Evolutionary conservation across 176 grass and related monocot genomes (phyloP).

Genomic region (Chloris gayana): DNA sequence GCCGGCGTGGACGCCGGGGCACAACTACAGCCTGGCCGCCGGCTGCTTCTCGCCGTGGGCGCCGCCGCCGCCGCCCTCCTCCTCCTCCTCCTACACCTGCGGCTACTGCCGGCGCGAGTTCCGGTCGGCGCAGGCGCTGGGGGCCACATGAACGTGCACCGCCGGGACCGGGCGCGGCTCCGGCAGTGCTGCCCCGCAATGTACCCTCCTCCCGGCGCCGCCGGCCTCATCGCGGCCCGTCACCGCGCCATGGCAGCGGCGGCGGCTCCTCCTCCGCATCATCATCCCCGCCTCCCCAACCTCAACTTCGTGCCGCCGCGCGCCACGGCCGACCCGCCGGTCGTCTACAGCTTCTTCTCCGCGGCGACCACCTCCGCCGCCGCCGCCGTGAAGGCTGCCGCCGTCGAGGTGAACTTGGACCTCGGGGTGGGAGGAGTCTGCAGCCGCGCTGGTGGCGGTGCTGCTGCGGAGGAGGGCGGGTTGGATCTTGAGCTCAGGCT

Average conservation of each 20-base stretch:
- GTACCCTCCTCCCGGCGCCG: not conserved
- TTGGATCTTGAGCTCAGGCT: constrained; percentile 66
- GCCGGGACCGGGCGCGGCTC: constrained; percentile 54
- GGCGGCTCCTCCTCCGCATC: too few relatives aligned
- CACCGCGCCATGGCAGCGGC: not conserved
- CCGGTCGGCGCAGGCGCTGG: constrained; percentile 53
- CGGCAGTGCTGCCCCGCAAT: constrained; percentile 23
- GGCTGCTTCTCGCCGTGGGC: constrained; percentile 29
- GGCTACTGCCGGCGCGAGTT: constrained; percentile 53
- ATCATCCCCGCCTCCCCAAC: constrained; percentile 22
- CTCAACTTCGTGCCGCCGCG: constrained; percentile 37
- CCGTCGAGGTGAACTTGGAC: constrained; percentile 40
- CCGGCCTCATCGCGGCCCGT: not conserved
- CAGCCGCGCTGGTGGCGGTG: not conserved
- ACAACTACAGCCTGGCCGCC: constrained; percentile 12
- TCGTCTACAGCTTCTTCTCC: constrained; percentile 51
- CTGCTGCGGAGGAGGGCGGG: not conserved
- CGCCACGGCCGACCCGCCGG: not conserved
- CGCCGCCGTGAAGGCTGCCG: not conserved
- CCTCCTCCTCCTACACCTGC: constrained; percentile 45
- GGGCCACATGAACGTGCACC: constrained; percentile 62
- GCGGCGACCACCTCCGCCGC: not conserved
- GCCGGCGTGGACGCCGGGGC: constrained; percentile 29
- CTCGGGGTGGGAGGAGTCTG: not conserved
- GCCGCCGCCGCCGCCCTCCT: not conserved